These are phyloP conservation scores for Xylariales sp. DNA, from an alignment of 2,329 filamentous ascomycete species.

Conservation along the genomic window DNA sequence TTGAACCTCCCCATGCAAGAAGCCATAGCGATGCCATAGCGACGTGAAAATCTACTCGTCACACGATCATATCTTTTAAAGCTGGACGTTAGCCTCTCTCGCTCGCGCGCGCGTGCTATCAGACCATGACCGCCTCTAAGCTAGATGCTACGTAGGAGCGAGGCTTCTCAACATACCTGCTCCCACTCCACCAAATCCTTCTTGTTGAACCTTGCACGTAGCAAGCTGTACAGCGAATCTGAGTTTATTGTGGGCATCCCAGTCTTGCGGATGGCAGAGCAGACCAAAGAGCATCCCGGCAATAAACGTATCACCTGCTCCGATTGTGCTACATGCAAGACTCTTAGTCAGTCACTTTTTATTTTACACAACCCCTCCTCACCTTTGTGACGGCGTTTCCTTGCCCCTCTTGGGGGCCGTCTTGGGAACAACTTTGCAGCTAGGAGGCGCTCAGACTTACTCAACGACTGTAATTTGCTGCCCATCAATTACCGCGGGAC, in stretches of 20 bases:
- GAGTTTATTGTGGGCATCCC: slow-evolving; percentile 44
- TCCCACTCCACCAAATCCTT: slow-evolving; percentile 58
- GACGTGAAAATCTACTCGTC: too few relatives aligned
- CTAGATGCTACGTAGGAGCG: too few relatives aligned
- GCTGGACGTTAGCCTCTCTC: too few relatives aligned
- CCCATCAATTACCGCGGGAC: slow-evolving; percentile 35
- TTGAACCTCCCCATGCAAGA: too few relatives aligned
- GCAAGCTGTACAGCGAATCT: slow-evolving; percentile 62
- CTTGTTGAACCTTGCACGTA: slow-evolving; percentile 61
- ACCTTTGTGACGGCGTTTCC: slow-evolving; percentile 1
- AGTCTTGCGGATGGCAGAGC: slow-evolving; percentile 42
- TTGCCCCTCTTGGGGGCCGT: not conserved
- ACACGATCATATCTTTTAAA: slow-evolving; percentile 3
- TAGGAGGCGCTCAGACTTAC: slow-evolving; percentile 50
- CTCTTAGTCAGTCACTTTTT: slow-evolving; percentile 16
- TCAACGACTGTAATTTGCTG: slow-evolving; percentile 47
- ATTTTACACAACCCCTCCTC: slow-evolving; percentile 1
- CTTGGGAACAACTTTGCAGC: too few relatives aligned
- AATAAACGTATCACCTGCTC: slow-evolving; percentile 73
- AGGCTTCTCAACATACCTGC: slow-evolving; percentile 20
- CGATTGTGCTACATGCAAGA: slow-evolving; percentile 53
- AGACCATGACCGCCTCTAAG: too few relatives aligned
- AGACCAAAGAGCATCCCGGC: slow-evolving; percentile 65
- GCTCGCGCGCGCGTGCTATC: too few relatives aligned
- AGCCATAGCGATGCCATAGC: too few relatives aligned